These are phyloP conservation scores for Ceratocystis lukuohia DNA, from an alignment of 2,329 filamentous ascomycete genomes.

Conservation along the genomic window DNA sequence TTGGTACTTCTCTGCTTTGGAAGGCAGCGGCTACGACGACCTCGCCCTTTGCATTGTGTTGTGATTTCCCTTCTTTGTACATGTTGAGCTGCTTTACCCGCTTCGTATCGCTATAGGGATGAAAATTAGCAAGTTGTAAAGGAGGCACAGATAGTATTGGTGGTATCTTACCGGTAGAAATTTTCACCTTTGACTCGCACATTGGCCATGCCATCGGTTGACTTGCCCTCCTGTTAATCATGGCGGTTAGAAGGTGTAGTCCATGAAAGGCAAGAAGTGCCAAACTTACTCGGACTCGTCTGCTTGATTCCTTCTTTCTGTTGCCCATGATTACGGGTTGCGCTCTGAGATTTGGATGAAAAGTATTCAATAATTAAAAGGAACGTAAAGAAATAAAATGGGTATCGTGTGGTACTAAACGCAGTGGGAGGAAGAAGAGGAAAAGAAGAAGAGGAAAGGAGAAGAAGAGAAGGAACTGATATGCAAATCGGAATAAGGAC, in stretches of 20 bases:
- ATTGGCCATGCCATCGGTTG: slow-evolving; percentile 76
- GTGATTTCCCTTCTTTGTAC: slow-evolving; percentile 73
- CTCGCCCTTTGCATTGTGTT: slow-evolving; percentile 69
- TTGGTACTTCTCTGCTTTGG: slow-evolving; percentile 69
- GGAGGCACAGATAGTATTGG: not conserved
- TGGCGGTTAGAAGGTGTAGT: not conserved
- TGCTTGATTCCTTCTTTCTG: slow-evolving; percentile 78
- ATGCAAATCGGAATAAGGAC: not conserved
- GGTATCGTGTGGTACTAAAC: not conserved
- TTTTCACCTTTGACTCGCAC: slow-evolving; percentile 94
- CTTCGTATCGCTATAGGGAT: slow-evolving; percentile 48
- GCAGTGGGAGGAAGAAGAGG: not conserved
- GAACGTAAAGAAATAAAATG: slow-evolving; percentile 18
- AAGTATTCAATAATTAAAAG: slow-evolving; percentile 19
- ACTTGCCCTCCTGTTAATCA: slow-evolving; percentile 52
- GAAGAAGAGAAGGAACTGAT: not conserved
- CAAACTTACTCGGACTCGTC: slow-evolving; percentile 48
- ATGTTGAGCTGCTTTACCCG: slow-evolving; percentile 81
- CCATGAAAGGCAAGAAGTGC: not conserved
- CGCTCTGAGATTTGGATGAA: not conserved
- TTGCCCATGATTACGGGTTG: slow-evolving; percentile 53
- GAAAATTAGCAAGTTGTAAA: slow-evolving; percentile 14
- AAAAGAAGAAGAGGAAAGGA: not conserved
- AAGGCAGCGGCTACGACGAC: slow-evolving; percentile 73
- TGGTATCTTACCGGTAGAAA: slow-evolving; percentile 65